Percentiles rank a stretch among this genome's conserved stretches.
Evolutionary conservation across 148 eudicot genomes (phyloP).

Genomic region (Amaranthus hypochondriacus): DNA sequence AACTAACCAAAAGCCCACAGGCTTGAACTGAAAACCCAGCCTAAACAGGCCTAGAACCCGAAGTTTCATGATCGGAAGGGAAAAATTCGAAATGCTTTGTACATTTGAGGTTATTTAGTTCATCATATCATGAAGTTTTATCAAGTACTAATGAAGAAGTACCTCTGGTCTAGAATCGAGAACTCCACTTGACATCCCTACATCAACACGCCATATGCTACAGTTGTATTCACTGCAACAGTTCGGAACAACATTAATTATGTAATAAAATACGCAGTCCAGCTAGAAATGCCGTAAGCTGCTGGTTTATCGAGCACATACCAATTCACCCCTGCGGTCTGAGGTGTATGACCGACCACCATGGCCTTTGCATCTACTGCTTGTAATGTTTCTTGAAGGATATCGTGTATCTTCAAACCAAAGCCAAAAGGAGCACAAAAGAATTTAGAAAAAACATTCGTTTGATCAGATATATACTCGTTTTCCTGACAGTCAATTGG

Average conservation of each 20-base stretch:
- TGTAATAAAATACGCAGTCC: background rate
- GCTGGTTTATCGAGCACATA: conserved; percentile 25
- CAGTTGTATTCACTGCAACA: conserved; percentile 66
- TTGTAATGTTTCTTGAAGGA: conserved; percentile 66
- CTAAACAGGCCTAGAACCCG: background rate
- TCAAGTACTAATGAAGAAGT: conserved; percentile 1
- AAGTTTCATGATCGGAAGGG: background rate
- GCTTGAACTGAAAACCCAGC: background rate
- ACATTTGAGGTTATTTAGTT: too few species aligned
- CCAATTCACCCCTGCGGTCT: conserved; percentile 81
- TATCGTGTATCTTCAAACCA: conserved; percentile 49
- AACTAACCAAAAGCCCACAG: too few species aligned
- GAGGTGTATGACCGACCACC: conserved; percentile 99
- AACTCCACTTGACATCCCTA: conserved; percentile 98
- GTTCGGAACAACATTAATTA: background rate
- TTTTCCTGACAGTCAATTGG: background rate
- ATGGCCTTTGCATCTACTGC: conserved; percentile 82
- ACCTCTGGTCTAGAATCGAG: conserved; percentile 94
- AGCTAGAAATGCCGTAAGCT: conserved; percentile 5
- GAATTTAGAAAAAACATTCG: background rate
- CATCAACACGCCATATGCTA: conserved; percentile 95
- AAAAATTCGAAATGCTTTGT: background rate
- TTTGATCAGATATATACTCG: background rate
- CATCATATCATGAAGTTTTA: too few species aligned
- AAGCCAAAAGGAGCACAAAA: conserved; percentile 1